Base-by-base conservation (phyloP, 2,329 filamentous ascomycete genomes). In the Sporothrix pallida region DNA sequence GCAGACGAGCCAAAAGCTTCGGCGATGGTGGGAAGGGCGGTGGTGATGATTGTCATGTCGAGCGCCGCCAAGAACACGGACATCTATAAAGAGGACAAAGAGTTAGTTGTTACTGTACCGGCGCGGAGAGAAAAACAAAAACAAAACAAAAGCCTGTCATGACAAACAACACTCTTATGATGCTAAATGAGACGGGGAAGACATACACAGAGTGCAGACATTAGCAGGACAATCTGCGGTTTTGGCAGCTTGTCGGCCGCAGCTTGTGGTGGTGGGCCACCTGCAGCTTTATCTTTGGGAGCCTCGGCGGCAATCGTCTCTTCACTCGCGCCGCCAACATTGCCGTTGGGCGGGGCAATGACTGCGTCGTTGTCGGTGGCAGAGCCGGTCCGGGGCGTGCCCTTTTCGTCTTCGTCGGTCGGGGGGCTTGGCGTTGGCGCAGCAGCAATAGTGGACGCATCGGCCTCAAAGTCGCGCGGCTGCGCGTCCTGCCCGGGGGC, bases 1-100 rank as follows among this genome's bases (percentile, higher is more conserved):
- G 87, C 84, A 2, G 88, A 88, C 6, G 91, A 92, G 62, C 89
- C 79, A 75, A 95, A 88, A 74, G 92, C 85, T 48, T 82, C 81
- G 5, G 88, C 86, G 76, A 93, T 92, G 15, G 89, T 89, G 0
- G 91, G 90, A 5, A 92, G 84, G 6, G 90, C 89, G 0, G 90
- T 92, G 12, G 91, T 87, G 77, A 93, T 84, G 78, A 92, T 90
- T 44, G 89, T 91, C 70, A 85, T 82, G 77, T 89, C 87, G 71
- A 89, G 82, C 0, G 87, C 87, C 1, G 87, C 86, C 48, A 89
- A 83, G 79, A 88, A 87, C 20, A 88, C 76, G 10, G 79, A 77
- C 70, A 78, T 76, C 74, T 75, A 20, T 9, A 9, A 13, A 13
- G 71, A 7, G 15, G 6, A 42, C 17, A 9, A 42, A 42, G 44